Evolutionary conservation across 495 filamentous ascomycete genomes (phyloP).

Genomic region (Aspergillus bridgeri): DNA sequence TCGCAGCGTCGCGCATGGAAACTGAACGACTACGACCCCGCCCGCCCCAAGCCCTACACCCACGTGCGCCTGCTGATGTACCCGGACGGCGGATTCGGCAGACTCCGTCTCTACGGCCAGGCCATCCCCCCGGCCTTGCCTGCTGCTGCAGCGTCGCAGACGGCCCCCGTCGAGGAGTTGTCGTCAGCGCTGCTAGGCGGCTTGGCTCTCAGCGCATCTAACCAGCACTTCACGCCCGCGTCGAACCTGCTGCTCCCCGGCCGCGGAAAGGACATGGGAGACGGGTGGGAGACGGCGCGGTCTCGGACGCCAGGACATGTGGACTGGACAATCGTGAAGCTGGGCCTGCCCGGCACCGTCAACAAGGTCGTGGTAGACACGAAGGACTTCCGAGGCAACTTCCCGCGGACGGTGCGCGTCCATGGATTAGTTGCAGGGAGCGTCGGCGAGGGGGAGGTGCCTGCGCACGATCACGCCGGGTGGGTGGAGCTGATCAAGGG

Average conservation of each 20-base stretch:
- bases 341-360: conserved; percentile 69
- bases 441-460: conserved; percentile 51
- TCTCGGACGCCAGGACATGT: conserved; percentile 71
- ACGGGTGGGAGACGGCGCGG: conserved; percentile 90
- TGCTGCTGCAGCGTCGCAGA: neutral
- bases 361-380: conserved; percentile 79
- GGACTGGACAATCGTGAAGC: conserved; percentile 80
- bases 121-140: conserved; percentile 48
- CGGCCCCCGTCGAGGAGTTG: conserved; percentile 67
- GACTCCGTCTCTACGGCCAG: conserved; percentile 77
- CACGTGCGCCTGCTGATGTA: conserved; percentile 88
- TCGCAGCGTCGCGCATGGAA: conserved; percentile 76
- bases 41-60: conserved; percentile 66
- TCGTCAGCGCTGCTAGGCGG: conserved; percentile 80
- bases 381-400: conserved; percentile 87
- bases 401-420: conserved; percentile 68
- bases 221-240: conserved; percentile 83
- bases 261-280: conserved; percentile 86
- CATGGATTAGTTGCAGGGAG: conserved; percentile 57
- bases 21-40: conserved; percentile 41
- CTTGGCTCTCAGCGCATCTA: conserved; percentile 69
- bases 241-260: conserved; percentile 83
- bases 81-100: conserved; percentile 89
- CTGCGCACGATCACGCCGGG: conserved; percentile 54
- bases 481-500: conserved; percentile 69